Conservation (phyloP, 371 early-diverging fungal species). For the Blastocladiella emersonii region DNA sequence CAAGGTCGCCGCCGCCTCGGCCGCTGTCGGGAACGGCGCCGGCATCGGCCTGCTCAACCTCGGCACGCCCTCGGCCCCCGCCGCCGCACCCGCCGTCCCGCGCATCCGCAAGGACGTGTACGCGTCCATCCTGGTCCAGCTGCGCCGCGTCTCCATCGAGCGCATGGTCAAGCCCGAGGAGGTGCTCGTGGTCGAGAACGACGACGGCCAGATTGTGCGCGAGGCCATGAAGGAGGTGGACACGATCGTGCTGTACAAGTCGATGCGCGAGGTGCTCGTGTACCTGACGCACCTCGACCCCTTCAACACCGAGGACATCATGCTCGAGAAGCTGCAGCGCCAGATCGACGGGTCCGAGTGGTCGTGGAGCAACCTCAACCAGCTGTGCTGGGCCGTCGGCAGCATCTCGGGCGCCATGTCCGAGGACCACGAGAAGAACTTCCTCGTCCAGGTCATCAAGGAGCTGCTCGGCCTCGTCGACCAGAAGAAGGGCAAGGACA, state of each 20-base stretch:
- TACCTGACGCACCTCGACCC: conserved; percentile 92
- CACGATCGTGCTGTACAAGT: conserved; percentile 94
- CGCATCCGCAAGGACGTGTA: conserved; percentile 61
- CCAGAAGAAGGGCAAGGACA: conserved; percentile 90
- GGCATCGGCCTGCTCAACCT: conserved; percentile 33
- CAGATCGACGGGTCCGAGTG: conserved; percentile 89
- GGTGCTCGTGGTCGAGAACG: conserved; percentile 97
- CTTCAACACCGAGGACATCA: conserved; percentile 81
- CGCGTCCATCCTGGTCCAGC: conserved; percentile 55
- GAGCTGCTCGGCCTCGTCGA: conserved; percentile 89
- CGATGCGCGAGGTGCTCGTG: conserved; percentile 95
- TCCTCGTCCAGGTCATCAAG: conserved; percentile 95
- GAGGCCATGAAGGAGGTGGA: conserved; percentile 97
- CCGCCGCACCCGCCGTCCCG: conserved; percentile 15
- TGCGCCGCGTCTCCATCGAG: conserved; percentile 87
- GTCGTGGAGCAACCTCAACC: conserved; percentile 94
- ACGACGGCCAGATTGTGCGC: conserved; percentile 98
- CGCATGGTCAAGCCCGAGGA: conserved; percentile 96
- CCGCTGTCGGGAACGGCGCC: conserved; percentile 10
- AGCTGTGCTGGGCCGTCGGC: conserved; percentile 98
- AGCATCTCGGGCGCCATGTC: conserved; percentile 93
- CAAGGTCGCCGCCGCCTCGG: conserved; percentile 12
- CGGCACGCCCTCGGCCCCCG: conserved; percentile 20
- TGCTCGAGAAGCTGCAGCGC: conserved; percentile 73
- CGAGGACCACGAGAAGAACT: conserved; percentile 94